phyloP scores from a whole-genome alignment of 805 yeast species.

The Myxozyma neotropica region DNA sequence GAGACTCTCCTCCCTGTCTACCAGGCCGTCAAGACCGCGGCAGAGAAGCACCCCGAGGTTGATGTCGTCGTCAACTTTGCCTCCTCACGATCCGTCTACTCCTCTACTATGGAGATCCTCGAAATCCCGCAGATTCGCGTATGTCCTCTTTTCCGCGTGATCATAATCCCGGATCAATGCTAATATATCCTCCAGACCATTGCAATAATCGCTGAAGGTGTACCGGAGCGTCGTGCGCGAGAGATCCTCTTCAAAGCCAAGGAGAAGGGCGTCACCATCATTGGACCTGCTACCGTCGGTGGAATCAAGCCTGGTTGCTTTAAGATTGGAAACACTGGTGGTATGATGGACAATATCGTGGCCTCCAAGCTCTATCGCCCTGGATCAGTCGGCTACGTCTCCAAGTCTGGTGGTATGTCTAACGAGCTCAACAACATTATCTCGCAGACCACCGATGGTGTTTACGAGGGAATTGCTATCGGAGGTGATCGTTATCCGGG shows the following conservation, averaged over 20 bases:
- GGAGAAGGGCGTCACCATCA: slow-evolving; percentile 51
- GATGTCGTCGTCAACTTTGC: slow-evolving; percentile 54
- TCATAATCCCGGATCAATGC: background rate
- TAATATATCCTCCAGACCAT: slow-evolving; percentile 42
- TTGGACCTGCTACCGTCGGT: slow-evolving; percentile 54
- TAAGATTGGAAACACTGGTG: slow-evolving; percentile 54
- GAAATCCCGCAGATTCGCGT: slow-evolving; percentile 49
- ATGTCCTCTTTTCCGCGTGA: background rate
- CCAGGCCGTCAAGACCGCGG: slow-evolving; percentile 49
- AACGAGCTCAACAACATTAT: slow-evolving; percentile 53
- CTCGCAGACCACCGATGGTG: slow-evolving; percentile 50
- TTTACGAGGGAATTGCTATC: slow-evolving; percentile 64
- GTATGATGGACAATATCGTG: slow-evolving; percentile 55
- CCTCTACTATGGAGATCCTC: slow-evolving; percentile 52
- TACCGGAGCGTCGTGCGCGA: slow-evolving; percentile 54
- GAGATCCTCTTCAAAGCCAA: slow-evolving; percentile 49
- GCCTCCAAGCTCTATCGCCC: slow-evolving; percentile 53
- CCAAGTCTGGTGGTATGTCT: slow-evolving; percentile 55
- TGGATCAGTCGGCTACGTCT: slow-evolving; percentile 52
- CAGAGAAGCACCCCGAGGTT: slow-evolving; percentile 50
- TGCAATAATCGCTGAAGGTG: slow-evolving; percentile 54
- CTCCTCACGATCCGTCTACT: slow-evolving; percentile 51
- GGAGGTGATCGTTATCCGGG: slow-evolving; percentile 78
- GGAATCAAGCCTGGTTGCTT: slow-evolving; percentile 55
- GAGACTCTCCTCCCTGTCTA: slow-evolving; percentile 51